Percentiles rank a stretch among this genome's conserved stretches.
Conservation (phyloP, 2,329 filamentous ascomycete species). For the Trichoderma semiorbis region DNA sequence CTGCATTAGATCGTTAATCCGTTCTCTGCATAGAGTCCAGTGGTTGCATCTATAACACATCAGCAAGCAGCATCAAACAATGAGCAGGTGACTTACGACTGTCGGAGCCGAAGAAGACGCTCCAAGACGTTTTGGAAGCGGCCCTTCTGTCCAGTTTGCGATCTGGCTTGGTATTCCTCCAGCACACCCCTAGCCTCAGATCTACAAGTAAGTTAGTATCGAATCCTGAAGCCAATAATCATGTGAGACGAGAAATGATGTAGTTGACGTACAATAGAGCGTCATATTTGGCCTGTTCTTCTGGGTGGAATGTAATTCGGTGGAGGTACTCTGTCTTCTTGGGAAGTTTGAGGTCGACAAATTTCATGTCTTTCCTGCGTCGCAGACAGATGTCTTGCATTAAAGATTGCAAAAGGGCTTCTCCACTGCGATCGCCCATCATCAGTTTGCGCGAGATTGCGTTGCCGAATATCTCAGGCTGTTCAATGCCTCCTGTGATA, state of each 20-base stretch:
- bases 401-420: conserved; percentile 66
- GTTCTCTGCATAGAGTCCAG: conserved; percentile 75
- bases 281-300: conserved; percentile 76
- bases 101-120: conserved; percentile 75
- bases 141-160: conserved; percentile 42
- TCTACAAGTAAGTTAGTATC: conserved; percentile 34
- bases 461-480: conserved; percentile 68
- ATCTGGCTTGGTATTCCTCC: conserved; percentile 52
- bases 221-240: fast-evolving
- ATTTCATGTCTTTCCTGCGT: conserved; percentile 83
- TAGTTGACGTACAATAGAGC: conserved; percentile 56
- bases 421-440: conserved; percentile 53
- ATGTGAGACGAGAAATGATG: too few relatives aligned
- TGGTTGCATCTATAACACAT: conserved; percentile 64
- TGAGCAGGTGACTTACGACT: conserved; percentile 48
- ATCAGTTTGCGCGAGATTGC: conserved; percentile 60
- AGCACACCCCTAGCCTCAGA: conserved; percentile 72
- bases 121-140: conserved; percentile 75
- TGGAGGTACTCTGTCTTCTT: conserved; percentile 75
- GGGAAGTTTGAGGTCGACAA: conserved; percentile 77
- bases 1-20: conserved; percentile 68
- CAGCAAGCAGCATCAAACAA: not conserved
- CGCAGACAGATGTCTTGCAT: conserved; percentile 80
- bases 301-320: conserved; percentile 65
- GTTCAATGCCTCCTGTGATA: conserved; percentile 71